Conservation (phyloP, 192 early-diverging fungal genomes). For the Backusella macrospora region DNA sequence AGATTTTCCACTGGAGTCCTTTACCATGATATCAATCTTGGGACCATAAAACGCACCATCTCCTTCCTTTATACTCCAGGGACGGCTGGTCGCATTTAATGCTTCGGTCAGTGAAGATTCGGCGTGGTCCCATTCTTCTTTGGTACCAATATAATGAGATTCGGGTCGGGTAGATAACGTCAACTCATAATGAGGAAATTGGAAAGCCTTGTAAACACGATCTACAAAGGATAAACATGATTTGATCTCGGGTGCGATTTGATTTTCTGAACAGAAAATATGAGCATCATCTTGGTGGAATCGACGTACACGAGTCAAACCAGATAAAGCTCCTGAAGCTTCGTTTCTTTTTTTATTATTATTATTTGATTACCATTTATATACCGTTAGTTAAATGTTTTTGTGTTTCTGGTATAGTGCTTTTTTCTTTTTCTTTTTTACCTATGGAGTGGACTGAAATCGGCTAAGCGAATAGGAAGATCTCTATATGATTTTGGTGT, state of each 20-base stretch:
- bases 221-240: conserved; percentile 77
- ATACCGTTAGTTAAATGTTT: no score
- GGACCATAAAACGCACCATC: conserved; percentile 98
- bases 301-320: conserved; percentile 88
- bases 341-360: conserved; percentile 73
- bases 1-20: conserved; percentile 75
- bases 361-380: no score
- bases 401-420: no score
- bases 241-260: conserved; percentile 81
- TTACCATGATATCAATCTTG: conserved; percentile 90
- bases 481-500: conserved; percentile 83
- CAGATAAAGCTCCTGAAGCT: conserved; percentile 84
- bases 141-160: conserved; percentile 70
- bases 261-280: conserved; percentile 86
- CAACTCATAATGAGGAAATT: conserved; percentile 77
- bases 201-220: conserved; percentile 77
- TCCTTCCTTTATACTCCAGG: conserved; percentile 76
- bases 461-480: conserved; percentile 85
- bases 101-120: conserved; percentile 75
- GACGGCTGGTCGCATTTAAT: conserved; percentile 58
- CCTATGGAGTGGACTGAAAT: conserved; percentile 94
- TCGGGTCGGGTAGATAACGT: conserved; percentile 82
- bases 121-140: conserved; percentile 78
- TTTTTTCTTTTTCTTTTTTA: conserved; percentile 31
- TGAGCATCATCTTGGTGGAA: conserved; percentile 99